A percentile compares a stretch with the other conserved stretches of the same genome.
phyloP scores from a whole-genome alignment of 257 asterid species.

The Solanum bulbocastanum region DNA sequence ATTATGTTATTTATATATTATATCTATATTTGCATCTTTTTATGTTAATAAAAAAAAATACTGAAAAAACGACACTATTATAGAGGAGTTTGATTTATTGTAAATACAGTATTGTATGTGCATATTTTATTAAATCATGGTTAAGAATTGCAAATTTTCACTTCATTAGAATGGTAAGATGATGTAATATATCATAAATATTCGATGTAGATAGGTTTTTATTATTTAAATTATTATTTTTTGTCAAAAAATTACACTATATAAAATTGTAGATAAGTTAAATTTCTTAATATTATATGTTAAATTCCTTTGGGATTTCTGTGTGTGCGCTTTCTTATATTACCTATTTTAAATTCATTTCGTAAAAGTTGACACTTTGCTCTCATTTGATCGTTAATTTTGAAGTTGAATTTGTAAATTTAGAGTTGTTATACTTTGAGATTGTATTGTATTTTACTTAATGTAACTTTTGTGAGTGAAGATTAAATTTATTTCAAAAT shows the following conservation, averaged over 20 bases:
- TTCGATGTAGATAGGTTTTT: neutral
- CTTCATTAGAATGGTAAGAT: neutral
- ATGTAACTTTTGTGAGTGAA: neutral
- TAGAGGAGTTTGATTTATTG: too few relatives aligned
- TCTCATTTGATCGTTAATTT: too few relatives aligned
- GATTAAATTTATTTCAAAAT: neutral
- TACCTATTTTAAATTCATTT: neutral
- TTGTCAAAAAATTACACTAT: too few relatives aligned
- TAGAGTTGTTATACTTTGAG: too few relatives aligned
- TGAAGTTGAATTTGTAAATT: too few relatives aligned
- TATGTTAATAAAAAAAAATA: too few relatives aligned
- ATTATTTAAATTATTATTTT: neutral
- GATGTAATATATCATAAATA: neutral
- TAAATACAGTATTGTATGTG: neutral
- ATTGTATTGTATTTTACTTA: neutral
- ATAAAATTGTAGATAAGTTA: neutral
- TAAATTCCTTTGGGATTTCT: neutral
- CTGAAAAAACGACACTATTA: too few relatives aligned
- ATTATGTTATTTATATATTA: neutral
- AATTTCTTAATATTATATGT: too few relatives aligned
- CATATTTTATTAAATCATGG: neutral
- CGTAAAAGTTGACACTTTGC: too few relatives aligned
- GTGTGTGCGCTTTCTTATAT: neutral
- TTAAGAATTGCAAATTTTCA: neutral
- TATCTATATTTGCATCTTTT: neutral